Conservation (phyloP, 108 stramenopile species). For the Aurantiochytrium sp. region DNA sequence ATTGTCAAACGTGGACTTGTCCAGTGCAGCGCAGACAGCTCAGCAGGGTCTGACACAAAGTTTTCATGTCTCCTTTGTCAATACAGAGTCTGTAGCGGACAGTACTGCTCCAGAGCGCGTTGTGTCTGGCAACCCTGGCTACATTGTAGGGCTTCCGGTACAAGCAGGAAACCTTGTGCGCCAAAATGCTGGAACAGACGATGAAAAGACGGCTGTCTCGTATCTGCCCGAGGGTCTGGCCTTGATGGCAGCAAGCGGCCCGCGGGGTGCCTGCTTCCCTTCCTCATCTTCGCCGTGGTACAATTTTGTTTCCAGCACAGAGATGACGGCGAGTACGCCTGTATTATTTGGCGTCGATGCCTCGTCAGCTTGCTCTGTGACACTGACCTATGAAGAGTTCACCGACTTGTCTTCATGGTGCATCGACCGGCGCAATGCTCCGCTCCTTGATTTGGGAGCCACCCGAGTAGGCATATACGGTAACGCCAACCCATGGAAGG, state of each 20-base stretch:
- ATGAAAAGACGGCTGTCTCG: background rate
- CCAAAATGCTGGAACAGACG: background rate
- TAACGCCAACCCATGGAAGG: background rate
- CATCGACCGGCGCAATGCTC: background rate
- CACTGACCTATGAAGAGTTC: background rate
- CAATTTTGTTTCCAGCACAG: background rate
- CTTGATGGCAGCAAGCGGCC: background rate
- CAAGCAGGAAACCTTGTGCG: background rate
- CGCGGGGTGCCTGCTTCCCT: background rate
- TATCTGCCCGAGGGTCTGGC: background rate
- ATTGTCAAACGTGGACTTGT: background rate
- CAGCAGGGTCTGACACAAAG: background rate
- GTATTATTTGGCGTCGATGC: conserved; percentile 2
- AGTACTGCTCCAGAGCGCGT: background rate
- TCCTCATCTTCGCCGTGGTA: background rate
- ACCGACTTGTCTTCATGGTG: background rate
- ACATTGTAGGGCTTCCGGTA: background rate
- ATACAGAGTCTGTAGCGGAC: background rate
- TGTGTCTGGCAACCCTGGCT: background rate
- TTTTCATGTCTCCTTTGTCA: background rate
- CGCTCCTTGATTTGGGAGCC: background rate
- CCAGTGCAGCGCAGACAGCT: background rate
- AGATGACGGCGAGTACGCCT: background rate
- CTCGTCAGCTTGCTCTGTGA: background rate
- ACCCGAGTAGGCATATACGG: background rate